phyloP scores from a whole-genome alignment of 192 early-diverging fungal genomes.

The Coemansia sp. region DNA sequence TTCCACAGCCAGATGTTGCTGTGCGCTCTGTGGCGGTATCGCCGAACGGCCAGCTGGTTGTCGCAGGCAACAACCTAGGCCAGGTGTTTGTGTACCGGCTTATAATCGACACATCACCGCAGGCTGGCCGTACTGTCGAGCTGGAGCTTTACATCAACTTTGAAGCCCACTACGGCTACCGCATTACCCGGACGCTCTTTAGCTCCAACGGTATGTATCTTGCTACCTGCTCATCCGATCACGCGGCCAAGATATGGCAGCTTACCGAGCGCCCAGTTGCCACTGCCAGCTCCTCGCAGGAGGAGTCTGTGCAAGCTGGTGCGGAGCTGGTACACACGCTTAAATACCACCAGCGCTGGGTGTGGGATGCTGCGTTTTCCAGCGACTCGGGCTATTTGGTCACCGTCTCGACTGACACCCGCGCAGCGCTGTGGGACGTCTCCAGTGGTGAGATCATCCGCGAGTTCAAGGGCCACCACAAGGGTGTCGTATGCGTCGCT shows the following conservation, averaged over 20 bases:
- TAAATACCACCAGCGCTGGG: conserved; percentile 48
- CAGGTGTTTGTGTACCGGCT: conserved; percentile 51
- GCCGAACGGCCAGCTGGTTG: conserved; percentile 47
- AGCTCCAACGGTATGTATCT: conserved; percentile 37
- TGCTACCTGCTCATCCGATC: conserved; percentile 53
- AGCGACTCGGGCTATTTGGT: conserved; percentile 52
- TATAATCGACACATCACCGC: conserved; percentile 39
- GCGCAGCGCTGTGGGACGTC: conserved; percentile 49
- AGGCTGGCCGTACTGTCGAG: conserved; percentile 41
- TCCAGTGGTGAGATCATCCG: conserved; percentile 42
- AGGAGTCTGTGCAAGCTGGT: conserved; percentile 22
- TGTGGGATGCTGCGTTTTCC: conserved; percentile 53
- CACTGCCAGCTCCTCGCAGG: conserved; percentile 10
- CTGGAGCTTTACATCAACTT: conserved; percentile 49
- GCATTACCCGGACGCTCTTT: conserved; percentile 46
- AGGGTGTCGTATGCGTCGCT: conserved; percentile 50
- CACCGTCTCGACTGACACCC: conserved; percentile 51
- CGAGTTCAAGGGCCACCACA: conserved; percentile 54
- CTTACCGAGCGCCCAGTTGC: conserved; percentile 27
- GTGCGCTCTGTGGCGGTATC: conserved; percentile 47
- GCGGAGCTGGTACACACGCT: conserved; percentile 42
- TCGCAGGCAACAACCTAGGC: conserved; percentile 49
- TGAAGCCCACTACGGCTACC: conserved; percentile 40
- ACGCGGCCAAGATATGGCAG: conserved; percentile 45
- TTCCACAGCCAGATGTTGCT: conserved; percentile 37